A percentile compares a stretch with the other conserved stretches of the same genome.
These are phyloP conservation scores for Backusella morwellensis DNA, from an alignment of 192 early-diverging fungal genomes.

Conservation along the genomic window DNA sequence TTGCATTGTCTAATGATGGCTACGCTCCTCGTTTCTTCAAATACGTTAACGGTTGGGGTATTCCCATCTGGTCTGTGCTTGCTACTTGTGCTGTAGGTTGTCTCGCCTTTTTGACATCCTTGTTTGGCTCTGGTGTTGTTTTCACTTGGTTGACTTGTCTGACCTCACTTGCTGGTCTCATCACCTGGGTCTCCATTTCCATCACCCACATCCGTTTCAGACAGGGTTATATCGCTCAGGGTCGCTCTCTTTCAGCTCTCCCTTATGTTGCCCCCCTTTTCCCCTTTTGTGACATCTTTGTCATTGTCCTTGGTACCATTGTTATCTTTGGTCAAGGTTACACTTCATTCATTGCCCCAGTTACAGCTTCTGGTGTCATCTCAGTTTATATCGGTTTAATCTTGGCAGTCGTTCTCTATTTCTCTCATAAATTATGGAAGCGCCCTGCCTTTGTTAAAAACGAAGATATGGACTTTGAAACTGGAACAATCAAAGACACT, in stretches of 20 bases:
- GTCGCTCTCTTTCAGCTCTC: conserved; percentile 57
- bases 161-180: conserved; percentile 74
- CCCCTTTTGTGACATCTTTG: conserved; percentile 70
- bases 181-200: conserved; percentile 83
- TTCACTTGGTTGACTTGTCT: conserved; percentile 67
- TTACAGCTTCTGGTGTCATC: conserved; percentile 51
- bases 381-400: conserved; percentile 63
- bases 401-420: conserved; percentile 60
- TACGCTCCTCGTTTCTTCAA: conserved; percentile 72
- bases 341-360: conserved; percentile 50
- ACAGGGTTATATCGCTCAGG: conserved; percentile 70
- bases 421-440: conserved; percentile 48
- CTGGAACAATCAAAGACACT: conserved; percentile 35
- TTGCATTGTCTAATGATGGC: conserved; percentile 72
- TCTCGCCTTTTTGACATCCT: conserved; percentile 58
- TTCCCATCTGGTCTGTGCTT: conserved; percentile 58
- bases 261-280: conserved; percentile 76
- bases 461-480: conserved; percentile 61
- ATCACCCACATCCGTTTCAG: conserved; percentile 85
- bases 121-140: conserved; percentile 67
- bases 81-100: conserved; percentile 66
- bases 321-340: conserved; percentile 60
- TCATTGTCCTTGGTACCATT: conserved; percentile 59
- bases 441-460: conserved; percentile 52
- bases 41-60: conserved; percentile 57